Conservation (phyloP, 495 filamentous ascomycete genomes). For the Penicillium longicatenatum region DNA sequence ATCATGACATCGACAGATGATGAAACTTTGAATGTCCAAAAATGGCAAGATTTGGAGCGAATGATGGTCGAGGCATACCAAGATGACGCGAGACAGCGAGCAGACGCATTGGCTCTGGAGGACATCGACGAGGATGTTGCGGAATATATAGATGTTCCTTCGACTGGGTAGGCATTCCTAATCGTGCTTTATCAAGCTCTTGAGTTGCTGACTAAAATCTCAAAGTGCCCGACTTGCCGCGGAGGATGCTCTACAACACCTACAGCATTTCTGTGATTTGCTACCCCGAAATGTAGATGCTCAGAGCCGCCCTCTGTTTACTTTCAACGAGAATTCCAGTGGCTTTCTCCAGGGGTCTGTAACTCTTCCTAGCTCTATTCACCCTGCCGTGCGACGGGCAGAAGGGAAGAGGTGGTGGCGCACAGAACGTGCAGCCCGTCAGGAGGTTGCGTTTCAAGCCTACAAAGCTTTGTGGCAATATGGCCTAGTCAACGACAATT, state of each 20-base stretch:
- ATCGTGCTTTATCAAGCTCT: too few relatives aligned
- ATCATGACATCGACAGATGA: conserved; percentile 57
- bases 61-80: conserved; percentile 75
- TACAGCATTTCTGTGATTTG: conserved; percentile 79
- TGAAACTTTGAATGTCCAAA: conserved; percentile 34
- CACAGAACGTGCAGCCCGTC: conserved; percentile 73
- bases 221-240: conserved; percentile 75
- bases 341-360: conserved; percentile 44
- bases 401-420: conserved; percentile 59
- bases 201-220: neutral
- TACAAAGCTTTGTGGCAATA: conserved; percentile 69
- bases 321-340: conserved; percentile 31
- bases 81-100: conserved; percentile 61
- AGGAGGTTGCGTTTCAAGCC: conserved; percentile 83
- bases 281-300: conserved; percentile 59
- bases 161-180: conserved; percentile 49
- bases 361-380: conserved; percentile 70
- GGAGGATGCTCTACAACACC: conserved; percentile 69
- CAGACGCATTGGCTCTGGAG: conserved; percentile 53
- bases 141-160: conserved; percentile 47
- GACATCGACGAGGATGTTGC: conserved; percentile 44
- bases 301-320: conserved; percentile 52
- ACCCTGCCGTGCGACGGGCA: conserved; percentile 59
- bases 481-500: conserved; percentile 75
- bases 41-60: conserved; percentile 66